phyloP scores from a whole-genome alignment of 257 asterid species.

The Verbascum thapsus region DNA sequence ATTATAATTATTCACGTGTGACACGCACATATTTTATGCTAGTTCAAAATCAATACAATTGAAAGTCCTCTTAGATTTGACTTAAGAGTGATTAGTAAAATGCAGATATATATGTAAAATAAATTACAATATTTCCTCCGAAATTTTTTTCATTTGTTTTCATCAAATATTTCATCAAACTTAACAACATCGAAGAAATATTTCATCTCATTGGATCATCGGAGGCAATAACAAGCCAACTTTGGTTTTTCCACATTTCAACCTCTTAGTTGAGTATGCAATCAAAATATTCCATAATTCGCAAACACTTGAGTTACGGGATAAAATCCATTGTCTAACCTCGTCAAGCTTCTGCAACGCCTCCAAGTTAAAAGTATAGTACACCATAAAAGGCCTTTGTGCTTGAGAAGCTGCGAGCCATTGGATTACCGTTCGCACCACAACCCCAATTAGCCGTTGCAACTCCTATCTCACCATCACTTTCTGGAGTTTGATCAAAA shows the following conservation, averaged over 20 bases:
- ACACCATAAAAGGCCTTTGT: constrained; percentile 63
- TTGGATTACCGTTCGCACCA: constrained; percentile 79
- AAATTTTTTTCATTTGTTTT: too few relatives aligned
- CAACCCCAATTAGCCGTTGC: constrained; percentile 98
- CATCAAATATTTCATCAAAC: too few relatives aligned
- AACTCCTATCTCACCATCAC: constrained; percentile 53
- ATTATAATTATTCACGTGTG: too few relatives aligned
- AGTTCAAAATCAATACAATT: too few relatives aligned
- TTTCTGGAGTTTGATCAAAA: constrained; percentile 26
- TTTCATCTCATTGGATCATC: too few relatives aligned
- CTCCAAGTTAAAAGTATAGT: constrained; percentile 66
- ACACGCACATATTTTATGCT: too few relatives aligned
- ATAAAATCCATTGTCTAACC: constrained; percentile 64
- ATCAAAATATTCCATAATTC: constrained; percentile 80
- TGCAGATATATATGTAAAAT: too few relatives aligned
- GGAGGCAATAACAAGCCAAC: constrained; percentile 66
- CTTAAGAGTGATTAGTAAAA: too few relatives aligned
- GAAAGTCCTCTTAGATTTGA: too few relatives aligned
- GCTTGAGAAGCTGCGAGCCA: constrained; percentile 98
- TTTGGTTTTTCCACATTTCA: constrained; percentile 45
- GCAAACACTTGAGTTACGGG: constrained; percentile 76
- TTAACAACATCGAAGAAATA: too few relatives aligned
- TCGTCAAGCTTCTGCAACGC: constrained; percentile 42
- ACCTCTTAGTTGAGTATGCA: constrained; percentile 57
- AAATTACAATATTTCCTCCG: too few relatives aligned